Percentiles rank a stretch among this genome's conserved stretches.
Evolutionary conservation across 106 monocot species (phyloP).

Genomic region (Iris macrosiphon): DNA sequence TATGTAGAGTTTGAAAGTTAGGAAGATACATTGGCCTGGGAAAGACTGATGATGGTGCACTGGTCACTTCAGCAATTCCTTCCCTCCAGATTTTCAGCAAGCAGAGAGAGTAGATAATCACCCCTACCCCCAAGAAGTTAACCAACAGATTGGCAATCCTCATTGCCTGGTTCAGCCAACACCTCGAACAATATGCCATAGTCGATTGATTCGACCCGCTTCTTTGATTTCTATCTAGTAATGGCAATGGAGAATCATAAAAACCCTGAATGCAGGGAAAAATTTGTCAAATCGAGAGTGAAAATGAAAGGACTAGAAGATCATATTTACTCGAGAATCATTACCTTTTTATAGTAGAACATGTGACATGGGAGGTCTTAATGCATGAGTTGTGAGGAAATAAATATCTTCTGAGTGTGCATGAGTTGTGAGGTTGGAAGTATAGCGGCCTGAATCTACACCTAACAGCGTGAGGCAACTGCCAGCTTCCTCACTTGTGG

Average conservation of each 20-base stretch:
- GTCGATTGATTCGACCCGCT: too few relatives aligned
- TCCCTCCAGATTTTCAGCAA: not conserved
- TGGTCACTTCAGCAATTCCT: not conserved
- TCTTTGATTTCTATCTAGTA: not conserved
- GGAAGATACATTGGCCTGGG: too few relatives aligned
- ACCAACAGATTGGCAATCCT: not conserved
- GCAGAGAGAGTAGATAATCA: not conserved
- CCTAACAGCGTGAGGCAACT: too few relatives aligned
- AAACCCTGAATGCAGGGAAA: not conserved
- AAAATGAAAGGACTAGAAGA: not conserved
- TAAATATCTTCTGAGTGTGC: too few relatives aligned
- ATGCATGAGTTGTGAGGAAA: too few relatives aligned
- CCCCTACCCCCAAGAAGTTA: not conserved
- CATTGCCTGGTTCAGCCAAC: not conserved
- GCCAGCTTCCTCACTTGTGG: too few relatives aligned
- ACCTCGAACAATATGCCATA: not conserved
- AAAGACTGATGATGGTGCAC: not conserved
- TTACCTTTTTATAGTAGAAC: too few relatives aligned
- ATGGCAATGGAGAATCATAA: not conserved
- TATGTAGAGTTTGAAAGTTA: too few relatives aligned
- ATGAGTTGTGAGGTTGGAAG: too few relatives aligned
- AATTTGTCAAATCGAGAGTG: not conserved
- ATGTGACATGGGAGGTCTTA: too few relatives aligned
- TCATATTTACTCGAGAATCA: too few relatives aligned
- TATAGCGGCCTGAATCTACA: too few relatives aligned